These are phyloP conservation scores for Ogataea henricii DNA, from an alignment of 805 yeast genomes.

Conservation along the genomic window DNA sequence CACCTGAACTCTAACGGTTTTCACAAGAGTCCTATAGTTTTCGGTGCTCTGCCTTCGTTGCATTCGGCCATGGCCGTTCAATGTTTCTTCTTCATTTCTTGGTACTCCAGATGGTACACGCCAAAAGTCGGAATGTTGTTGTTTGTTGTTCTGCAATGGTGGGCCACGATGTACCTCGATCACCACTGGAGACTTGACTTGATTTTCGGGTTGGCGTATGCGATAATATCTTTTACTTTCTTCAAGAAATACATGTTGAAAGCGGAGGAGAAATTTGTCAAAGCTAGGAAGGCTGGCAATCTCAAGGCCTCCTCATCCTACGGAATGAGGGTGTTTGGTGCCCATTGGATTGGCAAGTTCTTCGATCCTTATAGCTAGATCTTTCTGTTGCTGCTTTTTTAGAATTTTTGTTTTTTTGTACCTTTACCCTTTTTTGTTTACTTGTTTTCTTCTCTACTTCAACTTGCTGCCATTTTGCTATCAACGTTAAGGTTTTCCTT, in stretches of 20 bases:
- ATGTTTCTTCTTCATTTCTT: constrained; percentile 45
- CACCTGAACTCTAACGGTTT: constrained; percentile 62
- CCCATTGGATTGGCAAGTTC: constrained; percentile 47
- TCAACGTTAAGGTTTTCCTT: too few relatives aligned
- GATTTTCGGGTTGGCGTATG: constrained; percentile 55
- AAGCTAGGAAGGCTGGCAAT: constrained; percentile 42
- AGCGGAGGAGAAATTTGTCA: constrained; percentile 40
- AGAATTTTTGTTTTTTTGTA: neutral
- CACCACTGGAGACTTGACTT: constrained; percentile 72
- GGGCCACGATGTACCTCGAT: constrained; percentile 73
- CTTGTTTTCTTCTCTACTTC: too few relatives aligned
- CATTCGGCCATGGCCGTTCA: constrained; percentile 68
- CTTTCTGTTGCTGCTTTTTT: neutral
- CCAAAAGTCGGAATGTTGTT: constrained; percentile 40
- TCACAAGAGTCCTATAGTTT: constrained; percentile 68
- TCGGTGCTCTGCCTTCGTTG: constrained; percentile 75
- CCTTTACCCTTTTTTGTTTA: neutral
- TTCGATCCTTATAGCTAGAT: constrained; percentile 48
- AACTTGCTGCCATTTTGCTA: too few relatives aligned
- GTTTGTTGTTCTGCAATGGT: constrained; percentile 64
- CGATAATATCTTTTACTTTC: constrained; percentile 44
- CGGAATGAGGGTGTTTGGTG: constrained; percentile 67
- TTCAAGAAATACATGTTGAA: constrained; percentile 38
- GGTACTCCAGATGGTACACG: constrained; percentile 40
- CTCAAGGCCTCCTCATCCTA: constrained; percentile 47